These are phyloP conservation scores for Exophiala dermatitidis DNA, from an alignment of 2,329 filamentous ascomycete species.

Conservation along the genomic window DNA sequence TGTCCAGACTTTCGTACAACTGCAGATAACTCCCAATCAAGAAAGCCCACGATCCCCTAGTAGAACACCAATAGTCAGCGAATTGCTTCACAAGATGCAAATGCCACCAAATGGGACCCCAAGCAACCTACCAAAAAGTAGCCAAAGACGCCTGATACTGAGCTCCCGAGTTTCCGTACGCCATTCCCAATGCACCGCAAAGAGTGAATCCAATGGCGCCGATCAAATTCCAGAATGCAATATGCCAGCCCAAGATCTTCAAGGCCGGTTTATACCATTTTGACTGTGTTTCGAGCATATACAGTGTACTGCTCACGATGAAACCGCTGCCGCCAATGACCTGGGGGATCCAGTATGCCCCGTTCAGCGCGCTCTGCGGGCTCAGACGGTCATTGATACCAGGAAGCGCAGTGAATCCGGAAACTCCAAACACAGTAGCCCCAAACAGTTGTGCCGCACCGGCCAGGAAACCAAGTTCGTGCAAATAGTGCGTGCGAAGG, in stretches of 20 bases:
- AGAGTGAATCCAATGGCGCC: slow-evolving; percentile 58
- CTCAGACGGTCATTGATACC: slow-evolving; percentile 47
- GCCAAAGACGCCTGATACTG: slow-evolving; percentile 45
- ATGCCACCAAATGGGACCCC: neutral
- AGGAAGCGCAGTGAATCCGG: slow-evolving; percentile 54
- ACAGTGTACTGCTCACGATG: slow-evolving; percentile 51
- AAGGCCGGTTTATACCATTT: slow-evolving; percentile 56
- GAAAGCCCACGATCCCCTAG: slow-evolving; percentile 35
- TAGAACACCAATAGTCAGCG: neutral
- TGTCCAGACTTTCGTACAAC: slow-evolving; percentile 45
- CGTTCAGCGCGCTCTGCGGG: slow-evolving; percentile 41
- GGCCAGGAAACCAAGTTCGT: slow-evolving; percentile 57
- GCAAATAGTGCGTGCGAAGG: slow-evolving; percentile 53
- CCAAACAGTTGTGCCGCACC: slow-evolving; percentile 51
- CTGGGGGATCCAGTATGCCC: slow-evolving; percentile 56
- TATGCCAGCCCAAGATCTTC: slow-evolving; percentile 57
- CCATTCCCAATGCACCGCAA: slow-evolving; percentile 51
- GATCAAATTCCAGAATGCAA: slow-evolving; percentile 59
- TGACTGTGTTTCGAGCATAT: slow-evolving; percentile 60
- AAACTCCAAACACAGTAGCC: slow-evolving; percentile 58
- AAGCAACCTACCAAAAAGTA: slow-evolving; percentile 35
- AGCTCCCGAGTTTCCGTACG: slow-evolving; percentile 35
- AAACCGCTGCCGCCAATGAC: slow-evolving; percentile 58
- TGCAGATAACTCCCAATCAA: slow-evolving; percentile 43
- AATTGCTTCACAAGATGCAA: neutral